Percentiles rank a stretch among this genome's conserved stretches.
Evolutionary conservation across 768 basidiomycete genomes (phyloP).

Genomic region (Russula sp.): DNA sequence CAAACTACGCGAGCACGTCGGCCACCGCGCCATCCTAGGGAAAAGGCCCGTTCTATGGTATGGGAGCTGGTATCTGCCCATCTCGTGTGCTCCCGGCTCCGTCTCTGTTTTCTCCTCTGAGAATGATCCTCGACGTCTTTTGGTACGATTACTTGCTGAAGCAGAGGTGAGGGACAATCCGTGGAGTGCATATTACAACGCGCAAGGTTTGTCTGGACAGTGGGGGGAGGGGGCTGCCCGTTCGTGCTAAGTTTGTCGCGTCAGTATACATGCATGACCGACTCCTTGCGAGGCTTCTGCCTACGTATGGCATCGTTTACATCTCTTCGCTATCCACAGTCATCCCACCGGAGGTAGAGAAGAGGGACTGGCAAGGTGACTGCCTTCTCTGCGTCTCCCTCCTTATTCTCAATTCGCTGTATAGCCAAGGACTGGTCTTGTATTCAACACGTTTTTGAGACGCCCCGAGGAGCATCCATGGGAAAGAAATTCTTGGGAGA

Average conservation of each 20-base stretch:
- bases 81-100: conserved; percentile 5
- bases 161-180: conserved; percentile 10
- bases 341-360: not conserved
- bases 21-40: conserved; percentile 9
- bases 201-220: conserved; percentile 16
- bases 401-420: not conserved
- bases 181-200: conserved; percentile 22
- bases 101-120: not conserved
- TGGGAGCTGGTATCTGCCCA: conserved; percentile 19
- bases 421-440: conserved; percentile 10
- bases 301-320: conserved; percentile 9
- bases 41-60: conserved; percentile 20
- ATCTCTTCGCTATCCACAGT: conserved; percentile 8
- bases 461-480: conserved; percentile 11
- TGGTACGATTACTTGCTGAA: conserved; percentile 8
- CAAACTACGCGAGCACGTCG: conserved; percentile 4
- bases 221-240: not conserved
- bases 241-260: not conserved
- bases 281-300: conserved; percentile 16
- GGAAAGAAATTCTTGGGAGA: conserved; percentile 4
- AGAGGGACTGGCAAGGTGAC: conserved; percentile 1
- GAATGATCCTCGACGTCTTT: conserved; percentile 1
- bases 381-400: too few species aligned
- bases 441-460: conserved; percentile 10
- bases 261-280: conserved; percentile 21